Base-by-base conservation (phyloP, 2,329 filamentous ascomycete genomes). In the Dendryphion nanum region DNA sequence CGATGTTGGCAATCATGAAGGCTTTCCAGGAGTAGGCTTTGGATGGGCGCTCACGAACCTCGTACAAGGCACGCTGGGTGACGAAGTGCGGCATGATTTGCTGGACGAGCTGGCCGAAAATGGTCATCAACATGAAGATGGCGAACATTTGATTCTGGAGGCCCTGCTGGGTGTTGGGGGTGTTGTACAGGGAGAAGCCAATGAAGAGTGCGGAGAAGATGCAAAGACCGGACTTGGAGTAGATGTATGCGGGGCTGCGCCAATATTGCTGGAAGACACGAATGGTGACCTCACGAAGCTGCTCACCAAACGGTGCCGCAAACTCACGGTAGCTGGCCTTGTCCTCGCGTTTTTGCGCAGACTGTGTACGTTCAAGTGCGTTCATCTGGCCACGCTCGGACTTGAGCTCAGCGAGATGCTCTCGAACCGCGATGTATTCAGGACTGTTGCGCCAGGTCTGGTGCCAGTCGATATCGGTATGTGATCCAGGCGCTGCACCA, bases 251-350 rank as follows among this genome's bases (percentile, higher is more conserved):
- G 0, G 89, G 89, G 0, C 83, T 90, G 43, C 89, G 85, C 89
- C 89, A 95, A 76, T 93, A 94, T 64, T 95, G 89, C 59, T 90
- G 79, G 73, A 93, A 93, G 18, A 93, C 85, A 55, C 89, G 87
- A 48, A 77, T 63, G 14, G 80, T 76, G 40, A 88, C 86, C 57
- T 83, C 75, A 39, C 67, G 70, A 29, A 91, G 70, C 64, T 95
- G 89, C 6, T 72, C 57, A 28, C 50, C 56, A 59, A 94, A 88
- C 0, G 85, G 79, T 4, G 87, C 86, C 3, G 89, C 89, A 44
- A 95, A 95, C 63, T 95, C 87, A 44, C 80, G 77, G 66, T 82
- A 87, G 47, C 71, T 72, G 12, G 77, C 72, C 17, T 79, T 73
- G 39, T 80, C 72, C 36, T 62, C 45, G 20, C 48, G 69, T 19